Evolutionary conservation across 2,329 filamentous ascomycete species (phyloP).

Genomic region (Grosmannia serpens): DNA sequence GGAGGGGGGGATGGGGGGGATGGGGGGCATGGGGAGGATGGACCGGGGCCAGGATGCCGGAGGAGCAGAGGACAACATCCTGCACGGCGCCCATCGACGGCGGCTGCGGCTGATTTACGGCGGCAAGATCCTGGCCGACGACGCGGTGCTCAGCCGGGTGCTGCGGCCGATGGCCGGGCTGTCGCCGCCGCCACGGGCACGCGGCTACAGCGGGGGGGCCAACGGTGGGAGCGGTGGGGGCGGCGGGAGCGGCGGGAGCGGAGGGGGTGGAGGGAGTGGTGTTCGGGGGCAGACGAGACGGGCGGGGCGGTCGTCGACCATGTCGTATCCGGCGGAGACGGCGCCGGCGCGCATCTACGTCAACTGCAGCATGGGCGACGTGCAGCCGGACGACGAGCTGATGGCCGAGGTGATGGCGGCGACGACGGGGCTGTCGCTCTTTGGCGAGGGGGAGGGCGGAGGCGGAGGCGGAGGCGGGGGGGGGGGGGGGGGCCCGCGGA

Average conservation of each 20-base stretch:
- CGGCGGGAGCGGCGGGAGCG: background rate
- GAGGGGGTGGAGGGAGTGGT: background rate
- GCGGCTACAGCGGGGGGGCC: background rate
- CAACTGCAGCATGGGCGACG: constrained; percentile 82
- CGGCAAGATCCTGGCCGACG: constrained; percentile 74
- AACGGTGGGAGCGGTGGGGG: background rate
- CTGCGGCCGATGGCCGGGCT: constrained; percentile 53
- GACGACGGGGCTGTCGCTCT: background rate
- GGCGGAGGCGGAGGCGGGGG: constrained; percentile 1
- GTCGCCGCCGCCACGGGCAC: constrained; percentile 26
- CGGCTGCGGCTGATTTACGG: constrained; percentile 83
- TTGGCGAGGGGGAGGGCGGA: constrained; percentile 19
- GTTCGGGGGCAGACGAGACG: no score
- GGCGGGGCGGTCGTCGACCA: constrained; percentile 15
- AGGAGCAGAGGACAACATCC: no score
- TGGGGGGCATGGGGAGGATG: background rate
- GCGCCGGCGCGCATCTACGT: constrained; percentile 56
- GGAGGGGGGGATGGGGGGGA: background rate
- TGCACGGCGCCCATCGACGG: constrained; percentile 31
- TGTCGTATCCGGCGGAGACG: background rate
- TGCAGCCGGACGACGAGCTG: constrained; percentile 37
- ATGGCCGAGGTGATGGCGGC: background rate
- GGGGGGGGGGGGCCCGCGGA: background rate
- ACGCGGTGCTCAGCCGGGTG: constrained; percentile 53
- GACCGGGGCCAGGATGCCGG: background rate